phyloP scores from a whole-genome alignment of 177 flowering plant species.

The Vitis hybrid region DNA sequence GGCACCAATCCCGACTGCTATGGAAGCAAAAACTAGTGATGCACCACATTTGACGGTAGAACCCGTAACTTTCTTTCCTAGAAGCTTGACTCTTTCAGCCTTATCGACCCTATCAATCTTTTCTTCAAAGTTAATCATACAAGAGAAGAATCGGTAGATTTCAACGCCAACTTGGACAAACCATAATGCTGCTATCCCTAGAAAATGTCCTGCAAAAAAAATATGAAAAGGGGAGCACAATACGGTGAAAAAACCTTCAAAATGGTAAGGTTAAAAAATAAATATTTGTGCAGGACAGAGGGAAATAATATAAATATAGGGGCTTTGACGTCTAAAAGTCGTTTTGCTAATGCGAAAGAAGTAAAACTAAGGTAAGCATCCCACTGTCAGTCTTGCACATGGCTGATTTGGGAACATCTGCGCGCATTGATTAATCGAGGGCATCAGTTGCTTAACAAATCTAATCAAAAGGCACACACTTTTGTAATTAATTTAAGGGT shows the following conservation, averaged over 20 bases:
- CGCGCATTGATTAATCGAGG: slow-evolving; percentile 3
- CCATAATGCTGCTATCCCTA: slow-evolving; percentile 86
- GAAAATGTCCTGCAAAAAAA: slow-evolving; percentile 60
- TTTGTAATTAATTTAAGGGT: background rate
- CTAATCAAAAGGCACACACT: background rate
- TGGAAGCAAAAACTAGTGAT: slow-evolving; percentile 82
- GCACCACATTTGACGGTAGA: slow-evolving; percentile 54
- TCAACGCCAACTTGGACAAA: slow-evolving; percentile 81
- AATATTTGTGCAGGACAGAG: background rate
- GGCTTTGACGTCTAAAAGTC: slow-evolving; percentile 71
- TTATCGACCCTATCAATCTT: slow-evolving; percentile 33
- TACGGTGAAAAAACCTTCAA: background rate
- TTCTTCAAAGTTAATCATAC: slow-evolving; percentile 24
- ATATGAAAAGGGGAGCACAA: background rate
- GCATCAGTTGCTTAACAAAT: slow-evolving; percentile 1
- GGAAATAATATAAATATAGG: background rate
- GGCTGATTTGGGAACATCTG: slow-evolving; percentile 89
- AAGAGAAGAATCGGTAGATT: slow-evolving; percentile 43
- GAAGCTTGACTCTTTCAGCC: slow-evolving; percentile 39
- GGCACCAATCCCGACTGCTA: slow-evolving; percentile 90
- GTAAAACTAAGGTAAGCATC: slow-evolving; percentile 50
- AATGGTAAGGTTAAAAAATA: background rate
- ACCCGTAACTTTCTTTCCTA: slow-evolving; percentile 47
- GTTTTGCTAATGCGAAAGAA: slow-evolving; percentile 65
- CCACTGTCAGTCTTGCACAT: slow-evolving; percentile 68